A percentile compares a stretch with the other conserved stretches of the same genome.
These are phyloP conservation scores for Populus trichocarpa DNA, from an alignment of 441 rosid genomes.

Conservation along the genomic window DNA sequence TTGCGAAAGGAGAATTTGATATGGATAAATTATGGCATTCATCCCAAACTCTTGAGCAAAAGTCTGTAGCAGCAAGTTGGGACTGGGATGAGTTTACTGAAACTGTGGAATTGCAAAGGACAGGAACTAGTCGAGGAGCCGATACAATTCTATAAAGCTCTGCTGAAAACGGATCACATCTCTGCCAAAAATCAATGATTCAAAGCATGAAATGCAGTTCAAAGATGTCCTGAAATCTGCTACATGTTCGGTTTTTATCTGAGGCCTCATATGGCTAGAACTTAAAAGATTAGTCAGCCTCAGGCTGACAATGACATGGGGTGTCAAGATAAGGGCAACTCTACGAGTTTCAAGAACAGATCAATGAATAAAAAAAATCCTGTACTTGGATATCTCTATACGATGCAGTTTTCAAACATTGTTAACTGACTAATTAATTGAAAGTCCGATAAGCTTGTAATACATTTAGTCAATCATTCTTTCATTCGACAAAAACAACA, in stretches of 20 bases:
- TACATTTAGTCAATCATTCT: neutral
- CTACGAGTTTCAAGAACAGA: neutral
- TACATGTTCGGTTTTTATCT: neutral
- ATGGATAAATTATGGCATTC: conserved; percentile 43
- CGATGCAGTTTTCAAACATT: neutral
- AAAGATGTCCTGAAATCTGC: neutral
- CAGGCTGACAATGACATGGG: neutral
- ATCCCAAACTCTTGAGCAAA: conserved; percentile 43
- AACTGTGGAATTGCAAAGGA: conserved; percentile 40
- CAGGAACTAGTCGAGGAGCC: conserved; percentile 32
- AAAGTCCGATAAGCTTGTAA: neutral
- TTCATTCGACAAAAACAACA: neutral
- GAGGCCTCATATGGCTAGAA: neutral
- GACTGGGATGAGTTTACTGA: conserved; percentile 18
- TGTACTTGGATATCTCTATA: neutral
- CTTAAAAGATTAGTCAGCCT: neutral
- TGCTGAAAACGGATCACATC: conserved; percentile 45
- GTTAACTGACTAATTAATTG: neutral
- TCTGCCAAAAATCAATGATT: conserved; percentile 24
- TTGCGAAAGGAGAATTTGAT: conserved; percentile 40
- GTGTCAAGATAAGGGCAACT: neutral
- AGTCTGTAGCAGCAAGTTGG: conserved; percentile 21
- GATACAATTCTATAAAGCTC: conserved; percentile 27
- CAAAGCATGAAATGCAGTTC: neutral
- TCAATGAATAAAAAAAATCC: neutral